A percentile compares a stretch with the other conserved stretches of the same genome.
phyloP scores from a whole-genome alignment of 2,329 filamentous ascomycete genomes.

The Didymella pinodella region DNA sequence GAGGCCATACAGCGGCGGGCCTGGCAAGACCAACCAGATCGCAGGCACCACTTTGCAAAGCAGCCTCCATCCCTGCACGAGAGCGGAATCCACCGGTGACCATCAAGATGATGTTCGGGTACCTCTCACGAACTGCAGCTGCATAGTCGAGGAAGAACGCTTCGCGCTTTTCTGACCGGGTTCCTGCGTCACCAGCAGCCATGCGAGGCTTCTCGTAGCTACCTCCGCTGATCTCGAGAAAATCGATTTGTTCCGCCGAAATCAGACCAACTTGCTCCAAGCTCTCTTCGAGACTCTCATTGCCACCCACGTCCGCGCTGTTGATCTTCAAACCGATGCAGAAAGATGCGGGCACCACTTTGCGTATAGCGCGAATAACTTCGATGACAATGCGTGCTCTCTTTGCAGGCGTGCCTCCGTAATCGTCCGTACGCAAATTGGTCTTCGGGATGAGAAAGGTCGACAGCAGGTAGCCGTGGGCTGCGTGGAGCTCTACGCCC shows the following conservation, averaged over 20 bases:
- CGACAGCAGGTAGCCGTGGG: constrained; percentile 60
- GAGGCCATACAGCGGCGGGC: constrained; percentile 22
- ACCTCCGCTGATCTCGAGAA: constrained; percentile 73
- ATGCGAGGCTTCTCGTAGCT: constrained; percentile 36
- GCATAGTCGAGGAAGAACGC: constrained; percentile 74
- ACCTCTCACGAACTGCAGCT: constrained; percentile 55
- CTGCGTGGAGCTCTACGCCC: constrained; percentile 63
- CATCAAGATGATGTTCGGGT: constrained; percentile 54
- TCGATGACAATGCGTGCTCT: constrained; percentile 57
- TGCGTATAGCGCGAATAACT: constrained; percentile 55
- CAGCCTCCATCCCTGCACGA: constrained; percentile 63
- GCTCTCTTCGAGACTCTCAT: constrained; percentile 56
- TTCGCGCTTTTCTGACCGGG: constrained; percentile 63
- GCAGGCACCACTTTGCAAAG: constrained; percentile 53
- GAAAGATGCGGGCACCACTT: constrained; percentile 54
- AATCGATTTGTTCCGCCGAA: constrained; percentile 64
- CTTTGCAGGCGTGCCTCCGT: constrained; percentile 58
- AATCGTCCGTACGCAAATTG: constrained; percentile 58
- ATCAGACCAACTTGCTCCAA: constrained; percentile 66
- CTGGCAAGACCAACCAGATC: constrained; percentile 29
- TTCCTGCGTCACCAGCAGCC: constrained; percentile 16
- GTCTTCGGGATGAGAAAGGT: constrained; percentile 54
- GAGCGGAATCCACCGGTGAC: constrained; percentile 67
- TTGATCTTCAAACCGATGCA: constrained; percentile 61
- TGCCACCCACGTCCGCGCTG: constrained; percentile 56